A percentile compares a stretch with the other conserved stretches of the same genome.
Conservation (phyloP, 805 yeast species). For the Hanseniaspora taiwanica region DNA sequence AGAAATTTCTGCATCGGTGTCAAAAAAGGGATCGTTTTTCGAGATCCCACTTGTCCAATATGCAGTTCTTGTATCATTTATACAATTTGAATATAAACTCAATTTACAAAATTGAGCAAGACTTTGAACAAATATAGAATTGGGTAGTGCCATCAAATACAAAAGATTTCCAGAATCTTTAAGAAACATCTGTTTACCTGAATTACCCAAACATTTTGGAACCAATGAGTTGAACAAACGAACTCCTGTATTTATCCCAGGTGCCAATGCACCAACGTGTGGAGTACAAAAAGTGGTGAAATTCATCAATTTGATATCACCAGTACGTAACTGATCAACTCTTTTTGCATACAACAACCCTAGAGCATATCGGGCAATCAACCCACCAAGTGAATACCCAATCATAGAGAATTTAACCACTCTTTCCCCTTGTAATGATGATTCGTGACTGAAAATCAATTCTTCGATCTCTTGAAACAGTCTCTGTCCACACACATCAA, state of each 20-base stretch:
- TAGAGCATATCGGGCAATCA: constrained; percentile 63
- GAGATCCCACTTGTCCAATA: constrained; percentile 77
- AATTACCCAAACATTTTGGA: constrained; percentile 51
- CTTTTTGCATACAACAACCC: constrained; percentile 50
- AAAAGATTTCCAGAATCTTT: constrained; percentile 47
- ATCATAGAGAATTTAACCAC: constrained; percentile 60
- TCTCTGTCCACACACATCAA: constrained; percentile 70
- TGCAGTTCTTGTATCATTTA: constrained; percentile 68
- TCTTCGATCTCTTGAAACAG: constrained; percentile 52
- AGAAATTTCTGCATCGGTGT: constrained; percentile 27
- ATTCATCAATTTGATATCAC: constrained; percentile 37
- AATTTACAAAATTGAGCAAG: constrained; percentile 38
- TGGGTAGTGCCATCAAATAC: constrained; percentile 49
- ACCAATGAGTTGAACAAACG: constrained; percentile 48
- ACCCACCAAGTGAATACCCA: constrained; percentile 81
- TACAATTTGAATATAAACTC: constrained; percentile 58
- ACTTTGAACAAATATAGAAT: constrained; percentile 46
- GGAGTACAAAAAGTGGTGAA: constrained; percentile 58
- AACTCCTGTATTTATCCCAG: constrained; percentile 39
- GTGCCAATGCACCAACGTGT: constrained; percentile 53
- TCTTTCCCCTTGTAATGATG: constrained; percentile 12
- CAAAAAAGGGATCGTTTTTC: constrained; percentile 42
- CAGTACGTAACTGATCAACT: constrained; percentile 17
- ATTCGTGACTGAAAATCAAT: constrained; percentile 18
- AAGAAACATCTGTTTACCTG: constrained; percentile 66